Base-by-base conservation (phyloP, 768 basidiomycete species). In the Chiua virens region DNA sequence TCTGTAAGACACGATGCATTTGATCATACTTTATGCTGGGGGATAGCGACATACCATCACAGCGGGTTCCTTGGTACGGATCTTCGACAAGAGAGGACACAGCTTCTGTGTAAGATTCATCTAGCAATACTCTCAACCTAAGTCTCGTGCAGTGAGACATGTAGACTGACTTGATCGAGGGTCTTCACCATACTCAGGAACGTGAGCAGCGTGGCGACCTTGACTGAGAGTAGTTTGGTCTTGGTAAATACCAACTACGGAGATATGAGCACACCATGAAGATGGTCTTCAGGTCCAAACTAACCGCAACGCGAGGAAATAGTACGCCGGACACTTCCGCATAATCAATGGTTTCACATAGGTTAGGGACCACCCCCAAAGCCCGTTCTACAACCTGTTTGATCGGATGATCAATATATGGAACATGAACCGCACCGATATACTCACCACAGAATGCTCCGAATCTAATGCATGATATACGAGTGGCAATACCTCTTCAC, bases 391-490 rank as follows among this genome's bases (percentile, higher is more conserved):
- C 92, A 11, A 98, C 89, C 88, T 91, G 37, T 17, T n/a, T 17
- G 42, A 42, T 20, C 11, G 30, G 13, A 47, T 56, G 42, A 45
- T 59, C 36, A 45, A 44, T 39, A 32, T 37, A 38, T 40, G 35
- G 27, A 23, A 20, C 27, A 42, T 25, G 41, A 38, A 42, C 52
- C 42, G 35, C 21, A 39, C 8, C 15, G 35, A 32, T 3, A 53
- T 38, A 60, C 79, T 54, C 60, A 91, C 89, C 47, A 86, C 71
- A 1, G 88, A 81, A 71, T 97, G 93, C 44, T 98, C 97, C n/a
- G 91, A 90, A 55, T 98, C 97, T 43, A 99, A 75, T 2, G 97
- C 93, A 65, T 92, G 91, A 66, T 99, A 99, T 17, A 99, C 89
- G 35, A 99, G 77, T 0, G 94, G 92, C 55, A 99, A 78, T n/a